These are phyloP conservation scores for Scheffersomyces lignosus DNA, from an alignment of 805 yeast species.

Conservation along the genomic window DNA sequence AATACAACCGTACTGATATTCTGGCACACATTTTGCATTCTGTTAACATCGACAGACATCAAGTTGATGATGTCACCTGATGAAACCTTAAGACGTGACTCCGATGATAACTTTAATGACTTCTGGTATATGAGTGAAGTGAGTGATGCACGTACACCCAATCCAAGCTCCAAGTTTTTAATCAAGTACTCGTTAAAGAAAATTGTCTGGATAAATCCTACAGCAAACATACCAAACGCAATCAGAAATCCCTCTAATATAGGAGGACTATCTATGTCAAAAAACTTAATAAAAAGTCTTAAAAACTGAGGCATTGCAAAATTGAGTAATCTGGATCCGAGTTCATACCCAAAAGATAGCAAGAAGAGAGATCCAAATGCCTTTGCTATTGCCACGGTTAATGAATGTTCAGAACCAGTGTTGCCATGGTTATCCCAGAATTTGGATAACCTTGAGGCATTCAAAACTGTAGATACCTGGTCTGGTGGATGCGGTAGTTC, in stretches of 20 bases:
- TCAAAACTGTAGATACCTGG: conserved; percentile 20
- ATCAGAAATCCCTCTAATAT: conserved; percentile 61
- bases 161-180: conserved; percentile 55
- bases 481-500: conserved; percentile 32
- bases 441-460: conserved; percentile 15
- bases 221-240: conserved; percentile 61
- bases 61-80: conserved; percentile 25
- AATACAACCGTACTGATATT: conserved; percentile 56
- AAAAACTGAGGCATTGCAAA: conserved; percentile 87
- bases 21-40: conserved; percentile 19
- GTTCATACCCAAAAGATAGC: conserved; percentile 23
- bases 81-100: conserved; percentile 15
- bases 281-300: conserved; percentile 60
- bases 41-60: conserved; percentile 23
- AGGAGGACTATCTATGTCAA: conserved; percentile 49
- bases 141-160: conserved; percentile 33
- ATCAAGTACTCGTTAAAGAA: conserved; percentile 69
- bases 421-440: conserved; percentile 14
- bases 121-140: conserved; percentile 23
- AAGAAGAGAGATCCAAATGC: conserved; percentile 28
- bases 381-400: conserved; percentile 17
- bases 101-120: conserved; percentile 30
- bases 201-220: conserved; percentile 60
- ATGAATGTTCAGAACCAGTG: too few species aligned
- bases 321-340: conserved; percentile 19